phyloP scores from a whole-genome alignment of 257 asterid genomes.

The Rehmannia glutinosa region DNA sequence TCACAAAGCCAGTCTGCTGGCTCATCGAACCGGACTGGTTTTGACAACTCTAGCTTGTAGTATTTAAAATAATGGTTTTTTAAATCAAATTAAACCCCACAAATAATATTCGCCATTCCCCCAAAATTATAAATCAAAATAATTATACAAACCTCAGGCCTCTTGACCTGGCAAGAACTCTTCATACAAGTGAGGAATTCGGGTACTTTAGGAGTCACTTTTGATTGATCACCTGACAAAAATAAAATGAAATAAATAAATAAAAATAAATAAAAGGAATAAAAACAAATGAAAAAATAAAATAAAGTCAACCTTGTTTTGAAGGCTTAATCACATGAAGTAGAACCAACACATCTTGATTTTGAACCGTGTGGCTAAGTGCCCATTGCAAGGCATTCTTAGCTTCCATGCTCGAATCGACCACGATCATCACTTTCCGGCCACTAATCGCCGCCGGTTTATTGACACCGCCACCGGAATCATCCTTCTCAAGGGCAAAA shows the following conservation, averaged over 20 bases:
- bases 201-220: conserved; percentile 39
- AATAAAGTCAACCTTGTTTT: conserved; percentile 39
- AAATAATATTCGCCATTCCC: no score
- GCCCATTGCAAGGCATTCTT: conserved; percentile 77
- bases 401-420: conserved; percentile 59
- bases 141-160: conserved; percentile 58
- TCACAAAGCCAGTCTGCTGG: no score
- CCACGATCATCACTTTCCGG: conserved; percentile 73
- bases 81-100: no score
- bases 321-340: conserved; percentile 52
- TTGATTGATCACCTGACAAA: conserved; percentile 32
- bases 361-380: conserved; percentile 64
- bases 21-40: no score
- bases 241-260: background rate
- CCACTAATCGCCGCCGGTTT: conserved; percentile 30
- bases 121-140: background rate
- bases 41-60: no score
- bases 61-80: no score
- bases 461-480: background rate
- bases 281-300: background rate
- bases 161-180: conserved; percentile 54
- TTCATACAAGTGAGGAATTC: conserved; percentile 51
- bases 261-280: background rate
- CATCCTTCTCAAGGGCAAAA: conserved; percentile 8
- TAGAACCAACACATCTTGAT: conserved; percentile 58